Evolutionary conservation across 768 basidiomycete genomes (phyloP).

Genomic region (Lactifluus subvellereus): DNA sequence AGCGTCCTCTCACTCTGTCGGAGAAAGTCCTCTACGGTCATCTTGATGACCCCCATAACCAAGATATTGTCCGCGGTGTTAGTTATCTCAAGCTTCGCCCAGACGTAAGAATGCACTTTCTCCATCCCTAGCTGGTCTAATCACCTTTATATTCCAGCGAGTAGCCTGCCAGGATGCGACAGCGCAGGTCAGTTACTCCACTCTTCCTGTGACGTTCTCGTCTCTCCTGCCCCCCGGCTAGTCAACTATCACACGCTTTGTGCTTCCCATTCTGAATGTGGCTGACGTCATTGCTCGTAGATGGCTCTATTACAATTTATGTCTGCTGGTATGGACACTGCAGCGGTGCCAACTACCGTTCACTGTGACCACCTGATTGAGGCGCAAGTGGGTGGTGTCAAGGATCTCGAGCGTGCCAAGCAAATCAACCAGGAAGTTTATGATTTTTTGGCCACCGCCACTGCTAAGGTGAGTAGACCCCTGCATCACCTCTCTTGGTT

Average conservation of each 20-base stretch:
- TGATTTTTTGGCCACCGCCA: constrained; percentile 96
- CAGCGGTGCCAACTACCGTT: constrained; percentile 96
- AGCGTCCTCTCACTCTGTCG: constrained; percentile 86
- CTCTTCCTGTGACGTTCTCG: neutral
- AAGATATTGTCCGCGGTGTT: constrained; percentile 85
- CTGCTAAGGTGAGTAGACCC: constrained; percentile 62
- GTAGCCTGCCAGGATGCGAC: constrained; percentile 91
- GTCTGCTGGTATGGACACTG: constrained; percentile 98
- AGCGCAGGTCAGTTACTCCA: constrained; percentile 45
- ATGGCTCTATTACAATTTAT: constrained; percentile 99
- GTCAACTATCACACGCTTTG: neutral
- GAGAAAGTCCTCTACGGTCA: constrained; percentile 99
- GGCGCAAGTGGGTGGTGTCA: constrained; percentile 88
- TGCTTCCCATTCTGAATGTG: neutral
- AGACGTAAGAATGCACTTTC: constrained; percentile 58
- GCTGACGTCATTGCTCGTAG: constrained; percentile 36
- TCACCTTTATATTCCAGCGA: constrained; percentile 42
- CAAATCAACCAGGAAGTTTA: constrained; percentile 98
- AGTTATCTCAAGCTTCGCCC: constrained; percentile 98
- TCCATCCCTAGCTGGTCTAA: constrained; percentile 16
- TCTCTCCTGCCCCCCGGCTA: neutral
- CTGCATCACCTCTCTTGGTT: neutral
- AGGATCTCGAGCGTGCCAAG: constrained; percentile 90
- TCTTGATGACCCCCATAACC: constrained; percentile 87
- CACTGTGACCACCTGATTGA: constrained; percentile 99